Percentiles rank a stretch among this genome's conserved stretches.
Evolutionary conservation across 108 stramenopile genomes (phyloP).

Genomic region (Cyclostephanos invisitatus): DNA sequence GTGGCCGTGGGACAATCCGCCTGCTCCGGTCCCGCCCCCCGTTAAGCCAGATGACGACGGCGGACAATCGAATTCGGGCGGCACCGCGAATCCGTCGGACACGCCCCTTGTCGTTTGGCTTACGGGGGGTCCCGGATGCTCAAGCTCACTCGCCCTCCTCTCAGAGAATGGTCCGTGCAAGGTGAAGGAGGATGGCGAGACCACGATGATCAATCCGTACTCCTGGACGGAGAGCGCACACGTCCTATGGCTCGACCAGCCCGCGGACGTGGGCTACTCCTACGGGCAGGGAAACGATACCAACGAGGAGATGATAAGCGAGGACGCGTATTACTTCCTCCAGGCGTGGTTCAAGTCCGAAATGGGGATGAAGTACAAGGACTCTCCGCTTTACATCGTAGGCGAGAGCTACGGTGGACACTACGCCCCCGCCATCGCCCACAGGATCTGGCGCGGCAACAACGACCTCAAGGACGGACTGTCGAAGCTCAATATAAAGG

Average conservation of each 20-base stretch:
- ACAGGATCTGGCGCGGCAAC: slow-evolving; percentile 70
- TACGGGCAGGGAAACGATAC: slow-evolving; percentile 82
- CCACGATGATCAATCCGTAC: slow-evolving; percentile 86
- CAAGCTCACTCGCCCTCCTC: slow-evolving; percentile 87
- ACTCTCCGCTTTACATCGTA: slow-evolving; percentile 76
- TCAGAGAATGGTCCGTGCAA: slow-evolving; percentile 96
- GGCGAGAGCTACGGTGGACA: slow-evolving; percentile 96
- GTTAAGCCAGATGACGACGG: background rate
- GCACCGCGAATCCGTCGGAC: background rate
- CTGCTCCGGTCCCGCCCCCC: background rate
- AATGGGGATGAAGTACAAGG: slow-evolving; percentile 79
- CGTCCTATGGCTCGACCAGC: slow-evolving; percentile 97
- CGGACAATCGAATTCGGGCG: too few species aligned
- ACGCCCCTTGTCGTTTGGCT: slow-evolving; percentile 93
- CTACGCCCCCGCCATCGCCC: slow-evolving; percentile 92
- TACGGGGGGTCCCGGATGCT: slow-evolving; percentile 93
- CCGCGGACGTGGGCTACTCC: slow-evolving; percentile 96
- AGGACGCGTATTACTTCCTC: slow-evolving; percentile 95
- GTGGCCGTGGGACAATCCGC: slow-evolving; percentile 14
- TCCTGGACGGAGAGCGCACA: slow-evolving; percentile 95
- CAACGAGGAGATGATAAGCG: slow-evolving; percentile 89
- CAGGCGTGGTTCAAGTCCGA: slow-evolving; percentile 88
- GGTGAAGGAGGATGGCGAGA: slow-evolving; percentile 86
- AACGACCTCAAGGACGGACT: slow-evolving; percentile 52
- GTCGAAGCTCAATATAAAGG: slow-evolving; percentile 73